Base-by-base conservation (phyloP, 305 asterid species). In the Nicotiana rustica region DNA sequence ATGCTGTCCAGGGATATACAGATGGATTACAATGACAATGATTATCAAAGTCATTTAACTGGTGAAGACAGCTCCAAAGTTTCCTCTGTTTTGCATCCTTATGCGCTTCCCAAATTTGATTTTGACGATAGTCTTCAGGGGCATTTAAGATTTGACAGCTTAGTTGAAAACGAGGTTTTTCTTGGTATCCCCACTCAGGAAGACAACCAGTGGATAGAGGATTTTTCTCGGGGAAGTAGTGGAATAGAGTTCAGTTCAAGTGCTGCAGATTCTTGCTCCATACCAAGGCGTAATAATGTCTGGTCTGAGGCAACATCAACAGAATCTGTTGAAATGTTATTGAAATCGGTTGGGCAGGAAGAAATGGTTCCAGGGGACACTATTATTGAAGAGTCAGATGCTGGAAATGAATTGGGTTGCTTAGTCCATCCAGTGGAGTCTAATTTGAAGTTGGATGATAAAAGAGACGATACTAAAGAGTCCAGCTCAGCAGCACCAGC, bases 241-340 rank as follows among this genome's bases (percentile, higher is more conserved):
- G 95, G 95, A 85, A 89, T 97, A 85, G 96, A 88, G 85, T 95
- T 95, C 87, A 88, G 94, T 85, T 91, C 99, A 81, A 90, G 94
- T 85, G 95, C 97, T 36, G 83, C 97, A 67, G 97, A 90, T 83
- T 85, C 98, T 83, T 97, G 98, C 91, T 88, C 98, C 87, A 88
- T 95, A 88, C 96, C 94, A 14, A 93, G 98, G 89, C 97, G 91
- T 90, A 92, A 90, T 84, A 93, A 97, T 97, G 99, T 97, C 85
- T 97, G 99, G 99, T 95, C 97, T 83, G 99, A 97, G 91, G 99
- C 98, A 86, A 95, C 99, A 81, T 97, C 99, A 33, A 92, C 98
- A 65, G 99, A 95, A 91, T 93, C 99, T 84, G 99, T 95, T 88
- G 99, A 97, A 87, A 95, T 97, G 99, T 77, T 97, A 77, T 85